These are phyloP conservation scores for Phytophthora cryptogea DNA, from an alignment of 352 stramenopile species.

Conservation along the genomic window DNA sequence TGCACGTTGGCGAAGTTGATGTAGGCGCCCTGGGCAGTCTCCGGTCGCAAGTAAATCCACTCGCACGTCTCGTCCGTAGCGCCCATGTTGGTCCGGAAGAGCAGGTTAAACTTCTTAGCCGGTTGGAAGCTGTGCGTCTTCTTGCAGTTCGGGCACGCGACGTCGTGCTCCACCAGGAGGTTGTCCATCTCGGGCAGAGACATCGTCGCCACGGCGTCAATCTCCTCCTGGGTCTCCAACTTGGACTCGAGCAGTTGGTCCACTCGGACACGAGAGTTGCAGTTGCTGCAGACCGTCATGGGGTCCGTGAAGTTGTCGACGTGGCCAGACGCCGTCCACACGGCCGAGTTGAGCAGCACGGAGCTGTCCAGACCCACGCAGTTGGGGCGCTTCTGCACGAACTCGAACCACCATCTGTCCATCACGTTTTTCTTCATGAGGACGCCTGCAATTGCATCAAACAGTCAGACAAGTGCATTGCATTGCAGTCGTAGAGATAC, in stretches of 20 bases:
- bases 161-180: conserved; percentile 47
- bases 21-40: conserved; percentile 98
- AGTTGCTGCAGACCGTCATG: conserved; percentile 96
- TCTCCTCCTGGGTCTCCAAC: conserved; percentile 48
- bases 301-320: conserved; percentile 97
- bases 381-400: conserved; percentile 94
- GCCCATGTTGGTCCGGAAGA: conserved; percentile 97
- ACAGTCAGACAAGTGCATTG: not conserved
- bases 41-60: conserved; percentile 95
- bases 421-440: conserved; percentile 99
- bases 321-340: conserved; percentile 96
- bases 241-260: conserved; percentile 72
- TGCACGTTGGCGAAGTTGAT: conserved; percentile 98
- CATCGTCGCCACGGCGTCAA: conserved; percentile 54
- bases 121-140: conserved; percentile 58
- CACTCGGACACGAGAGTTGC: conserved; percentile 87
- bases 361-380: conserved; percentile 95
- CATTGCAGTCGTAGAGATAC: not conserved
- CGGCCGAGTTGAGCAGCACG: conserved; percentile 94
- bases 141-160: conserved; percentile 65
- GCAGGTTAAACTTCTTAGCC: conserved; percentile 97
- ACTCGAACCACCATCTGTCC: conserved; percentile 96
- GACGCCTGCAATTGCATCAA: conserved; percentile 43
- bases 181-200: conserved; percentile 64
- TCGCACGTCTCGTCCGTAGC: conserved; percentile 88